Conservation (phyloP, 768 basidiomycete species). For the Cantharellus anzutake region DNA sequence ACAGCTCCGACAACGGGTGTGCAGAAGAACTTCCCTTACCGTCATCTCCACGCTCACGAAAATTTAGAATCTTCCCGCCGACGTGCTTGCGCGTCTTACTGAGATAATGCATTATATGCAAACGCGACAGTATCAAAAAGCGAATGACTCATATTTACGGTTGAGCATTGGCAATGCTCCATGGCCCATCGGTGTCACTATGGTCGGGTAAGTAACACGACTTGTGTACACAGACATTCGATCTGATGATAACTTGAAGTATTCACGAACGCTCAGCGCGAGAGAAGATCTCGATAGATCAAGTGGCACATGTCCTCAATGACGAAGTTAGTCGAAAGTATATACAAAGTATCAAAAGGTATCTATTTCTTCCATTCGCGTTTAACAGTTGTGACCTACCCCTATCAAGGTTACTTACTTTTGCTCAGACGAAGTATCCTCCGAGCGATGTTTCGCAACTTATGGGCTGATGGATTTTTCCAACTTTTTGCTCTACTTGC, state of each 20-base stretch:
- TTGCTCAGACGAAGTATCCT: constrained; percentile 90
- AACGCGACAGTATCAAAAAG: constrained; percentile 80
- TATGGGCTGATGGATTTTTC: constrained; percentile 43
- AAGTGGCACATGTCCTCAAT: constrained; percentile 95
- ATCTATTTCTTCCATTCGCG: constrained; percentile 8
- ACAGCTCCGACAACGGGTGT: constrained; percentile 63
- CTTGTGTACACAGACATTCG: not conserved
- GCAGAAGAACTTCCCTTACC: constrained; percentile 14
- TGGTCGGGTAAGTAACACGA: constrained; percentile 62
- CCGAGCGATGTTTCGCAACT: constrained; percentile 81
- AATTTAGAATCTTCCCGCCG: constrained; percentile 47
- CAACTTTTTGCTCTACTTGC: no score
- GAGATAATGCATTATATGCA: constrained; percentile 98
- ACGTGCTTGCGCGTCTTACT: constrained; percentile 69
- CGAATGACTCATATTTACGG: constrained; percentile 93
- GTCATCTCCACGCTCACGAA: not conserved
- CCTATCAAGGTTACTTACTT: constrained; percentile 59
- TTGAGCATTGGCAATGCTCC: constrained; percentile 96
- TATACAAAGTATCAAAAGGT: constrained; percentile 94
- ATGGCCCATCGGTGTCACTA: constrained; percentile 99
- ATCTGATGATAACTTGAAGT: constrained; percentile 20
- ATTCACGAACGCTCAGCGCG: constrained; percentile 96
- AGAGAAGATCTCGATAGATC: constrained; percentile 92
- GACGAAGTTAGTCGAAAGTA: constrained; percentile 99
- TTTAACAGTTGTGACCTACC: not conserved